These are phyloP conservation scores for Ascochyta clinopodiicola DNA, from an alignment of 2,329 filamentous ascomycete genomes.

Conservation along the genomic window DNA sequence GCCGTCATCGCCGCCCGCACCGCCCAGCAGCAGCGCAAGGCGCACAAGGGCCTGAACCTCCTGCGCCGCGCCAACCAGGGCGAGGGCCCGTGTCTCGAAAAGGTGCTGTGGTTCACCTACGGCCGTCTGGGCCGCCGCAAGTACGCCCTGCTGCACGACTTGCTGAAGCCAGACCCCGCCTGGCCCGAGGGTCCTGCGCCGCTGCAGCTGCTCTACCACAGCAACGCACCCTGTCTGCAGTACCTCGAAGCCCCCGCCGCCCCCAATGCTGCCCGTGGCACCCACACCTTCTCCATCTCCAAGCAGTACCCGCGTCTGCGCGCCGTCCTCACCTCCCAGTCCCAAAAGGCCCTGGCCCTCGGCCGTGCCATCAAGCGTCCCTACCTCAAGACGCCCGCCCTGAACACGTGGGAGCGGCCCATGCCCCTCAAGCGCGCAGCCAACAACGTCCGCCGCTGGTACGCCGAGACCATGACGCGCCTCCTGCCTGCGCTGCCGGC, in stretches of 20 bases:
- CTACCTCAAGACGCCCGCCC: slow-evolving; percentile 47
- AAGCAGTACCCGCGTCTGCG: slow-evolving; percentile 40
- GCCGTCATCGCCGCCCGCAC: slow-evolving; percentile 34
- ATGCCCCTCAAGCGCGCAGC: slow-evolving; percentile 54
- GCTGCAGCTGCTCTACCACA: slow-evolving; percentile 48
- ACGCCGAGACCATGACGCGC: slow-evolving; percentile 50
- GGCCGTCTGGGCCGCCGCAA: slow-evolving; percentile 63
- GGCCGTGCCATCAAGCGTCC: slow-evolving; percentile 32
- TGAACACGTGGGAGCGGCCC: slow-evolving; percentile 55
- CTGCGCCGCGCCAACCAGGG: slow-evolving; percentile 64
- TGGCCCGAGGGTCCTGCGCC: slow-evolving; percentile 20
- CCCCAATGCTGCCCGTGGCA: slow-evolving; percentile 16
- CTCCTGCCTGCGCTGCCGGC: slow-evolving; percentile 55
- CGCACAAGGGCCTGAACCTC: slow-evolving; percentile 49
- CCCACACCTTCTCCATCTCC: slow-evolving; percentile 36
- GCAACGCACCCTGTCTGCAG: slow-evolving; percentile 35
- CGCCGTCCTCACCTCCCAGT: slow-evolving; percentile 37
- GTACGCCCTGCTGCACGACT: slow-evolving; percentile 50
- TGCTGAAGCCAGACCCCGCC: slow-evolving; percentile 34
- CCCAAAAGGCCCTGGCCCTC: slow-evolving; percentile 23
- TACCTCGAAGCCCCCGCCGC: slow-evolving; percentile 40
- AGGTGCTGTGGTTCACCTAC: slow-evolving; percentile 62
- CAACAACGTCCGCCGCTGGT: slow-evolving; percentile 54
- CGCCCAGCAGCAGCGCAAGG: slow-evolving; percentile 30
- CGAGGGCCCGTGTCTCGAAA: slow-evolving; percentile 57